A percentile compares a stretch with the other conserved stretches of the same genome.
These are phyloP conservation scores for Candolleomyces efflorescens DNA, from an alignment of 768 basidiomycete species.

Conservation along the genomic window DNA sequence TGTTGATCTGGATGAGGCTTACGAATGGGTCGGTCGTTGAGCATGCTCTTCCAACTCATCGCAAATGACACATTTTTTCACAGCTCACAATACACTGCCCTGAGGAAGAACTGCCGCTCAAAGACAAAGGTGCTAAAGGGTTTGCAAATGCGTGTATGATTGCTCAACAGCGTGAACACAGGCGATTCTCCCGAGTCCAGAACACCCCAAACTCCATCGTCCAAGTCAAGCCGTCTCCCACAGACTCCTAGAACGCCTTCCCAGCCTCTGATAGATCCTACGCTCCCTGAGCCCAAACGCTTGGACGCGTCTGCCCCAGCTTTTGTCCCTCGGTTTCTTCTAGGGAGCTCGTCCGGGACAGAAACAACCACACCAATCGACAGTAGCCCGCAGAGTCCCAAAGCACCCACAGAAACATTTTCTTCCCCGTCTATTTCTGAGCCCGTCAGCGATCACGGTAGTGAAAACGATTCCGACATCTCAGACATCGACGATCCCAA, in stretches of 20 bases:
- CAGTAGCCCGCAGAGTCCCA: background rate
- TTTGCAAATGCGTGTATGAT: background rate
- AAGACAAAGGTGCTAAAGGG: slow-evolving; percentile 21
- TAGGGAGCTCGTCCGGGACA: background rate
- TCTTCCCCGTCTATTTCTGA: background rate
- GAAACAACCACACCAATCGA: background rate
- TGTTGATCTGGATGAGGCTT: slow-evolving; percentile 81
- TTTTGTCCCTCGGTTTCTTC: slow-evolving; percentile 29
- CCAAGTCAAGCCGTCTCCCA: slow-evolving; percentile 5
- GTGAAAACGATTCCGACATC: background rate
- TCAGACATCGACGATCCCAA: slow-evolving; percentile 53
- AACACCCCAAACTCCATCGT: slow-evolving; percentile 8
- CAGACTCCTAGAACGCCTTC: slow-evolving; percentile 27
- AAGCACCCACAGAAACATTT: background rate
- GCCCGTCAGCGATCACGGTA: background rate
- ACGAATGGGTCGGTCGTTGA: slow-evolving; percentile 72
- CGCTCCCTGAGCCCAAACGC: slow-evolving; percentile 13
- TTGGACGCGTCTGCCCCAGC: slow-evolving; percentile 37
- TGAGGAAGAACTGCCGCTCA: slow-evolving; percentile 50
- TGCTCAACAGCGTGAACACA: background rate
- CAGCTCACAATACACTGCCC: slow-evolving; percentile 66
- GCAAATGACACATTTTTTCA: background rate
- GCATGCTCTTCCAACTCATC: background rate
- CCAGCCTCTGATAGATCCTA: slow-evolving; percentile 16
- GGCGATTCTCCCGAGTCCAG: slow-evolving; percentile 4